Percentiles rank a stretch among this genome's conserved stretches.
Conservation (phyloP, 352 stramenopile species). For the Globisporangium spinosum region DNA sequence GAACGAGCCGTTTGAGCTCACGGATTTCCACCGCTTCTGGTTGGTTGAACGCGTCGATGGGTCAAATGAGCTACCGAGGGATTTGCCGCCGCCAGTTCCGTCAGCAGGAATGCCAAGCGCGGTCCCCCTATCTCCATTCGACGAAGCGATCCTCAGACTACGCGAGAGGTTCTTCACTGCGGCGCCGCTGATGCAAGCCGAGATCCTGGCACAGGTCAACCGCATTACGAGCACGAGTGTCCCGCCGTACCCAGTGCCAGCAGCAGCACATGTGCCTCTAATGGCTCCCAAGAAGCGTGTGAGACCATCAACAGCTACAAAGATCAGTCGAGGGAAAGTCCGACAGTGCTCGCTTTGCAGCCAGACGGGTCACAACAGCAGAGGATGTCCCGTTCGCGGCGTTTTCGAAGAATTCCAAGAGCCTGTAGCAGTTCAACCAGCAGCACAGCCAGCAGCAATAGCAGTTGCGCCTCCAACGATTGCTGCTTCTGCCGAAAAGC, state of each 20-base stretch:
- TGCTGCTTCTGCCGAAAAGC: background rate
- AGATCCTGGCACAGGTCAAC: slow-evolving; percentile 11
- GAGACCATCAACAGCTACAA: background rate
- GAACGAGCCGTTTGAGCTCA: background rate
- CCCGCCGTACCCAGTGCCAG: background rate
- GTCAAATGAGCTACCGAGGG: background rate
- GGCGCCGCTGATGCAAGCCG: slow-evolving; percentile 1
- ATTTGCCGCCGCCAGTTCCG: too few species aligned
- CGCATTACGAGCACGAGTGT: background rate
- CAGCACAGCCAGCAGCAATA: background rate
- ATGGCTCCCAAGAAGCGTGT: background rate
- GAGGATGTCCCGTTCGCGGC: background rate
- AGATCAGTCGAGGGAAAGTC: slow-evolving; percentile 4
- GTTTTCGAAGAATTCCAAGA: background rate
- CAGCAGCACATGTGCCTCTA: background rate
- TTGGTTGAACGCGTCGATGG: background rate
- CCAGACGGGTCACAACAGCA: background rate
- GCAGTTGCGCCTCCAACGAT: background rate
- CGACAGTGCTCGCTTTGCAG: slow-evolving; percentile 5
- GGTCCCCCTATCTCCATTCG: background rate
- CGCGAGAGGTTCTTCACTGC: slow-evolving; percentile 1
- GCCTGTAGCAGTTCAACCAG: background rate
- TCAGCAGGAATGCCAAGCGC: background rate
- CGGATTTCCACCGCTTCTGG: slow-evolving; percentile 11
- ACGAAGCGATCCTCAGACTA: slow-evolving; percentile 2